A percentile compares a stretch with the other conserved stretches of the same genome.
These are phyloP conservation scores for Sophora flavescens DNA, from an alignment of 306 rosid species.

Conservation along the genomic window DNA sequence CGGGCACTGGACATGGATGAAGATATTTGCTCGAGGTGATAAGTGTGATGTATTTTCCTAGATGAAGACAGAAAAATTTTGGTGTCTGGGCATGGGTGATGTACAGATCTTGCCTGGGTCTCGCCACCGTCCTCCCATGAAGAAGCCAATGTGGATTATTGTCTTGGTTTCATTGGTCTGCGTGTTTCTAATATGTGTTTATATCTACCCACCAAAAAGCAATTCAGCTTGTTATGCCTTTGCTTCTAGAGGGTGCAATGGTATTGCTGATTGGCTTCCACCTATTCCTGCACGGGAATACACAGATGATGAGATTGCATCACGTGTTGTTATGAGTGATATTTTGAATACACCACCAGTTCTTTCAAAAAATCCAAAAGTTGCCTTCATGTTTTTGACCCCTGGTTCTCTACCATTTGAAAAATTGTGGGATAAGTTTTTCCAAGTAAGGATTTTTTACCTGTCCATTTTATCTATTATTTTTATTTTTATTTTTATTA, in stretches of 20 bases:
- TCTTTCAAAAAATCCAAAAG: slow-evolving; percentile 63
- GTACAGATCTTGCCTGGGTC: slow-evolving; percentile 73
- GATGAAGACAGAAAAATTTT: slow-evolving; percentile 75
- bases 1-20: slow-evolving; percentile 37
- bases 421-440: slow-evolving; percentile 93
- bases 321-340: slow-evolving; percentile 75
- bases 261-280: slow-evolving; percentile 79
- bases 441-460: slow-evolving; percentile 67
- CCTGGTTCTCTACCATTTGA: slow-evolving; percentile 94
- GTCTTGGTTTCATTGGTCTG: slow-evolving; percentile 76
- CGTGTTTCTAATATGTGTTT: slow-evolving; percentile 75
- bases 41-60: slow-evolving; percentile 48
- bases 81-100: slow-evolving; percentile 75
- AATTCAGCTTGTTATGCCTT: slow-evolving; percentile 72
- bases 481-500: background rate
- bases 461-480: slow-evolving; percentile 4
- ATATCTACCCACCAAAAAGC: slow-evolving; percentile 75
- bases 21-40: slow-evolving; percentile 47
- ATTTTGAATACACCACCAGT: slow-evolving; percentile 66
- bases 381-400: slow-evolving; percentile 93
- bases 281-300: slow-evolving; percentile 73
- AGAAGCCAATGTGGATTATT: slow-evolving; percentile 86
- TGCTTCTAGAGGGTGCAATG: slow-evolving; percentile 70
- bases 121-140: slow-evolving; percentile 80
- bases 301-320: slow-evolving; percentile 83